Percentiles rank a stretch among this genome's conserved stretches.
phyloP scores from a whole-genome alignment of 2,329 filamentous ascomycete genomes.

The Chaetomiaceae sp. region DNA sequence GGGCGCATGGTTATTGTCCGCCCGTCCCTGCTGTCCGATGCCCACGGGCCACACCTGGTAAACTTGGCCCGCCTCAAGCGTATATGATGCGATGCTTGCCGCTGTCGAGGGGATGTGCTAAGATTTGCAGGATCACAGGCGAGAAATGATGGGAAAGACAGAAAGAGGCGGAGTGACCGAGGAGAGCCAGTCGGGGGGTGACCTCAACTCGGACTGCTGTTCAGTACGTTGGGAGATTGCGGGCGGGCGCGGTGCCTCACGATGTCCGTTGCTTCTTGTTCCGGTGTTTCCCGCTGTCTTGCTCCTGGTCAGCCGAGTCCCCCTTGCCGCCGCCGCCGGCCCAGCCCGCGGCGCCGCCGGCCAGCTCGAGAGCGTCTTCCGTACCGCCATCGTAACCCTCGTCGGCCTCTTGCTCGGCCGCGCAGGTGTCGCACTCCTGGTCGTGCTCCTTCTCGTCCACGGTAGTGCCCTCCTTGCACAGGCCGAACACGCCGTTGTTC shows the following conservation, averaged over 20 bases:
- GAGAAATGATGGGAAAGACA: no score
- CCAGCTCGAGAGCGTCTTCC: conserved; percentile 23
- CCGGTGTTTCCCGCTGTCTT: conserved; percentile 17
- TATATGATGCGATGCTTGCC: no score
- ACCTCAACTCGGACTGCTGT: no score
- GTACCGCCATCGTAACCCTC: conserved; percentile 34
- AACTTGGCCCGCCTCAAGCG: no score
- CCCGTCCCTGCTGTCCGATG: no score
- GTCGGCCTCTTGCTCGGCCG: conserved; percentile 37
- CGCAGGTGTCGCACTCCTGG: conserved; percentile 42
- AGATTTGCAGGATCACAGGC: no score
- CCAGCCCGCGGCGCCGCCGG: conserved; percentile 7
- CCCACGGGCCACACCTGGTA: no score
- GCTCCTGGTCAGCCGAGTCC: conserved; percentile 14
- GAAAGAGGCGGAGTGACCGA: no score
- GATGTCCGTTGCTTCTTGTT: conserved; percentile 22
- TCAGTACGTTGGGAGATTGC: no score
- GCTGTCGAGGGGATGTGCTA: no score
- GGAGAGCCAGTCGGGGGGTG: no score
- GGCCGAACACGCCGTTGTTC: conserved; percentile 41
- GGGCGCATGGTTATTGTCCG: no score
- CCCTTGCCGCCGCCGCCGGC: conserved; percentile 8
- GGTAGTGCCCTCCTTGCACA: conserved; percentile 36
- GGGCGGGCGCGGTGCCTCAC: not conserved
- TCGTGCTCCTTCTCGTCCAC: conserved; percentile 41